Percentiles rank a stretch among this genome's conserved stretches.
phyloP scores from a whole-genome alignment of 805 yeast species.

The Candida hungchunana region DNA sequence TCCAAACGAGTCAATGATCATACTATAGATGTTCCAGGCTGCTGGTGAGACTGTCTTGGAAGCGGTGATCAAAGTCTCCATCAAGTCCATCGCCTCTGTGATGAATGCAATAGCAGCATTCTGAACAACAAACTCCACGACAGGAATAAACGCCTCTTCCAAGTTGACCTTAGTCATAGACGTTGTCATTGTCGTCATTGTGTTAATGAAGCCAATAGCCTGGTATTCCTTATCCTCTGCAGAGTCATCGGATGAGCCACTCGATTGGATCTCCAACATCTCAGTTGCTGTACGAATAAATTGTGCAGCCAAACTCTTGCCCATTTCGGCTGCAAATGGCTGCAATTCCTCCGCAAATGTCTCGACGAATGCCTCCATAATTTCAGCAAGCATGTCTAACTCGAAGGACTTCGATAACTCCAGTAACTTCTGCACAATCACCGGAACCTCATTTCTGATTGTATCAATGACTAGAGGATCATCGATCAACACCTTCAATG shows the following conservation, averaged over 20 bases:
- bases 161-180: slow-evolving; percentile 58
- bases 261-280: slow-evolving; percentile 37
- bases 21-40: slow-evolving; percentile 49
- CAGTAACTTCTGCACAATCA: slow-evolving; percentile 75
- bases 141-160: slow-evolving; percentile 52
- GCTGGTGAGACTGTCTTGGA: slow-evolving; percentile 44
- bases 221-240: slow-evolving; percentile 61
- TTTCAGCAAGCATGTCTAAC: slow-evolving; percentile 77
- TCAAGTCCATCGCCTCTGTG: slow-evolving; percentile 59
- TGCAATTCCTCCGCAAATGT: slow-evolving; percentile 80
- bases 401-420: slow-evolving; percentile 77
- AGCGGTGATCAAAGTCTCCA: slow-evolving; percentile 50
- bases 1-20: slow-evolving; percentile 49
- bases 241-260: slow-evolving; percentile 18
- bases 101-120: slow-evolving; percentile 58
- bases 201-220: slow-evolving; percentile 61
- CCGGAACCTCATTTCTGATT: slow-evolving; percentile 67
- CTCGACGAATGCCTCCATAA: slow-evolving; percentile 95
- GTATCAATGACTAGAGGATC: slow-evolving; percentile 67
- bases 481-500: slow-evolving; percentile 74
- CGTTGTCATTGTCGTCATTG: slow-evolving; percentile 68
- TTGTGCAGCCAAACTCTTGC: slow-evolving; percentile 55
- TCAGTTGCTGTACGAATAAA: slow-evolving; percentile 55
- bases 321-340: slow-evolving; percentile 76
- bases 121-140: slow-evolving; percentile 52